Evolutionary conservation across 192 early-diverging fungal species (phyloP), one percentile per base, ranked within the genome.

Genomic region (Gigaspora rosea): DNA sequence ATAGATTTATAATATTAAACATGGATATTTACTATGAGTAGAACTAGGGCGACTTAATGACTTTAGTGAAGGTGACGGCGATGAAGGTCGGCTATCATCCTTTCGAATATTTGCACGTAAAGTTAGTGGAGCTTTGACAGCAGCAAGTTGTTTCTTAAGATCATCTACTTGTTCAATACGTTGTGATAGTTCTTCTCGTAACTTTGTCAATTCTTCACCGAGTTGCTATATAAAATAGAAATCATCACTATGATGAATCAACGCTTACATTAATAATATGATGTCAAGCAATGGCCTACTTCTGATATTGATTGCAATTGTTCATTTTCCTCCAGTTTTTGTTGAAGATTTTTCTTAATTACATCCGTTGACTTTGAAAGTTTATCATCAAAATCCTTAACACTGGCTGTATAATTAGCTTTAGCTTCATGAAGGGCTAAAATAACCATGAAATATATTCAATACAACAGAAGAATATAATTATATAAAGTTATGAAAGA

Each of bases 311-410:
- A 66, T 33, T 85, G 84, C 46, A 86, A 78, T 18, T 78, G 80
- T 13, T 82, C 80, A 71, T 80, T 84, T 58, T 88, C 84, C 62
- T 88, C 82, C 56, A 86, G 84, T 46, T 86, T 84, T 73, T 84
- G 78, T 20, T 73, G 72, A 18, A 78, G 74, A 36, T 56, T 77
- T 20, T 82, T 80, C n/a, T 84, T 77, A 63, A 77, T 79, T 48
- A 78, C 35, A 46, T 82, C 81, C 20, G 81, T 82, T 35, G 81
- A 79, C 41, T 82, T 80, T 6, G 72, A 71, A 0, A 85, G 73
- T 35, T 78, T 20, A 73, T 81, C 69, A 71, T 81, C 62, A 80
- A 56, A 73, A 73, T 84, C 70, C 78, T 62, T 18, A n/a, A 74
- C 46, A 35, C 22, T 61, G 20, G 54, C 35, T 48, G 22, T 20